Percentiles rank a stretch among this genome's conserved stretches.
Evolutionary conservation across 2,329 filamentous ascomycete species (phyloP).

Genomic region (Claviceps pazoutovae): DNA sequence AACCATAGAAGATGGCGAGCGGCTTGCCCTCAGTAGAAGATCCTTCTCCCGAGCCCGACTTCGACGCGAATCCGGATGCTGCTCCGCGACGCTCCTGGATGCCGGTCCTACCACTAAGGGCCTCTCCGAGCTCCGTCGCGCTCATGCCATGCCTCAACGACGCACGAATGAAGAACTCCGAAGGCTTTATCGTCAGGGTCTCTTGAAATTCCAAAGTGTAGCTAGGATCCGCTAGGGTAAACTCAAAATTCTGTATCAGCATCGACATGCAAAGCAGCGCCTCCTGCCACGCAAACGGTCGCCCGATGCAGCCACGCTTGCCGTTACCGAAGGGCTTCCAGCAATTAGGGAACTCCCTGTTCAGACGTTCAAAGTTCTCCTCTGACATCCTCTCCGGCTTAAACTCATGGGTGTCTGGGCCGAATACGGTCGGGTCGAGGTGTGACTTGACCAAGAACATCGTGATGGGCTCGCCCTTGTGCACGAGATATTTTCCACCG

Average conservation of each 20-base stretch:
- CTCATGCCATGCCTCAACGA: constrained; percentile 34
- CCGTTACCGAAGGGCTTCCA: constrained; percentile 70
- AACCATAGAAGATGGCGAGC: constrained; percentile 58
- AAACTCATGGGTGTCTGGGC: constrained; percentile 51
- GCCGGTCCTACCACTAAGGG: constrained; percentile 22
- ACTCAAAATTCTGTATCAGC: constrained; percentile 58
- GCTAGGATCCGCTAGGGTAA: constrained; percentile 45
- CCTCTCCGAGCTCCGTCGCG: constrained; percentile 31
- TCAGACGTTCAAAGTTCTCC: constrained; percentile 47
- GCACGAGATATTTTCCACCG: constrained; percentile 46
- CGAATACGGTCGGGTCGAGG: constrained; percentile 48
- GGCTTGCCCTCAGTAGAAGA: constrained; percentile 20
- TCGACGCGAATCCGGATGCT: background rate
- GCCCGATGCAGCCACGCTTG: constrained; percentile 55
- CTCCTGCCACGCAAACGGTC: constrained; percentile 65
- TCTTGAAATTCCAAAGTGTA: constrained; percentile 43
- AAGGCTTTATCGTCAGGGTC: constrained; percentile 48
- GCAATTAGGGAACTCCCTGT: constrained; percentile 45
- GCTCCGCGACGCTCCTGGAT: constrained; percentile 2
- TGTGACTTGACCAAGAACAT: constrained; percentile 41
- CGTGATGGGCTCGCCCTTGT: constrained; percentile 34
- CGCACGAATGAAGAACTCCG: constrained; percentile 48
- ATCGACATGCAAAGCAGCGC: constrained; percentile 46
- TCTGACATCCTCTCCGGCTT: constrained; percentile 60
- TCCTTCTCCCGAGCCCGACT: background rate